Conservation (phyloP, 2,329 filamentous ascomycete species). For the Alternaria dauci region DNA sequence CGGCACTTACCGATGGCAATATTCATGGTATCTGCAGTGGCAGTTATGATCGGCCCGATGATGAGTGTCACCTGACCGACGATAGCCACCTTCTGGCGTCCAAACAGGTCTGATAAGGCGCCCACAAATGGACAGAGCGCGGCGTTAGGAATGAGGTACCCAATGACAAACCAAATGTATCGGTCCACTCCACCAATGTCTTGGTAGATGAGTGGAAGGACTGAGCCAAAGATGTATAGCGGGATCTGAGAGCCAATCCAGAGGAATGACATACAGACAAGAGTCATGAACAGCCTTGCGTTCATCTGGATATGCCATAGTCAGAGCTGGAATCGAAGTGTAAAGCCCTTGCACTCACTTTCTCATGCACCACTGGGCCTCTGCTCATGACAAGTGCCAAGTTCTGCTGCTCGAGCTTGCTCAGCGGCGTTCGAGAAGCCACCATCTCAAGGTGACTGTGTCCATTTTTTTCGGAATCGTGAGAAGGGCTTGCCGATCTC, state of each 20-base stretch:
- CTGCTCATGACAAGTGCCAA: slow-evolving; percentile 22
- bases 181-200: slow-evolving; percentile 68
- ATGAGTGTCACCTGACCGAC: slow-evolving; percentile 47
- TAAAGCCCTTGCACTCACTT: slow-evolving; percentile 17
- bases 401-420: slow-evolving; percentile 30
- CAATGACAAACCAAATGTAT: slow-evolving; percentile 65
- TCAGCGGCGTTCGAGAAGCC: slow-evolving; percentile 22
- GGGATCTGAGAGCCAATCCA: slow-evolving; percentile 70
- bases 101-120: slow-evolving; percentile 44
- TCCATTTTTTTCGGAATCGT: slow-evolving; percentile 20
- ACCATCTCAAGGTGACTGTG: slow-evolving; percentile 28
- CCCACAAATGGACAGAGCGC: slow-evolving; percentile 71
- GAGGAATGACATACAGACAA: slow-evolving; percentile 67
- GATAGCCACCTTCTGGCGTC: slow-evolving; percentile 46
- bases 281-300: slow-evolving; percentile 60
- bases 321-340: neutral
- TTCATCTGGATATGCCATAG: slow-evolving; percentile 26
- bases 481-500: slow-evolving; percentile 8
- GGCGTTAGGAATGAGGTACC: slow-evolving; percentile 64
- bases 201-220: slow-evolving; percentile 62
- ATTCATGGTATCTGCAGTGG: slow-evolving; percentile 43
- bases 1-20: slow-evolving; percentile 37
- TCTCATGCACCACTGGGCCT: slow-evolving; percentile 36
- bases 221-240: slow-evolving; percentile 57
- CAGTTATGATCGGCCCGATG: slow-evolving; percentile 44